Percentiles rank a stretch among this genome's conserved stretches.
Evolutionary conservation across 108 stramenopile species (phyloP).

Genomic region (Bacterosira constricta): DNA sequence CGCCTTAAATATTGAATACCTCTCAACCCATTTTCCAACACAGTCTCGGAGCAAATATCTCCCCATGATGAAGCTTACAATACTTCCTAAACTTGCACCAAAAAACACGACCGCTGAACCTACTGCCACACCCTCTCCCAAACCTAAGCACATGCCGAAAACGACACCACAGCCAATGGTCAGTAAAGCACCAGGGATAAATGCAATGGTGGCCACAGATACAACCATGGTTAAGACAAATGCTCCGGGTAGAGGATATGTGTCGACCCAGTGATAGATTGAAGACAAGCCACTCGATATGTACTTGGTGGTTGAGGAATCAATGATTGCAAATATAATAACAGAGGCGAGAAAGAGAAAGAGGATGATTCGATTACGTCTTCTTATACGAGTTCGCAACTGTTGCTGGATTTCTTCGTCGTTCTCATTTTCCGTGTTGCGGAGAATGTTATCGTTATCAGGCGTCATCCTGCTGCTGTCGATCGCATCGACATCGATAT

Average conservation of each 20-base stretch:
- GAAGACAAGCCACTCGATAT: not conserved
- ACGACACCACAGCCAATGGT: not conserved
- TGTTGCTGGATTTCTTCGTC: not conserved
- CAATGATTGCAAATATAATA: not conserved
- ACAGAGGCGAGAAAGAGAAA: not conserved
- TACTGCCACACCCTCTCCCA: not conserved
- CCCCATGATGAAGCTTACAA: not conserved
- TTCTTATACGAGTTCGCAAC: not conserved
- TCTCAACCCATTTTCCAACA: too few species aligned
- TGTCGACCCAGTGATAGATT: not conserved
- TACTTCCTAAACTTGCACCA: not conserved
- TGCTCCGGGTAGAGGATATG: too few species aligned
- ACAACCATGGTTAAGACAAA: too few species aligned
- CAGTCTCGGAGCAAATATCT: not conserved
- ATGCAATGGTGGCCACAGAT: too few species aligned
- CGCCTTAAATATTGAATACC: too few species aligned
- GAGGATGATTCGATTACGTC: not conserved
- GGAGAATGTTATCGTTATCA: not conserved
- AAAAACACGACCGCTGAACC: not conserved
- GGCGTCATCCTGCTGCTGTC: too few species aligned
- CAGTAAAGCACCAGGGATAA: not conserved
- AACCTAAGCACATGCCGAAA: not conserved
- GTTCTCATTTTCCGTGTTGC: not conserved
- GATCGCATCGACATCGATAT: too few species aligned
- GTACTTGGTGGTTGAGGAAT: not conserved